Base-by-base conservation (phyloP, 2,329 filamentous ascomycete genomes). In the Fusarium sp. region DNA sequence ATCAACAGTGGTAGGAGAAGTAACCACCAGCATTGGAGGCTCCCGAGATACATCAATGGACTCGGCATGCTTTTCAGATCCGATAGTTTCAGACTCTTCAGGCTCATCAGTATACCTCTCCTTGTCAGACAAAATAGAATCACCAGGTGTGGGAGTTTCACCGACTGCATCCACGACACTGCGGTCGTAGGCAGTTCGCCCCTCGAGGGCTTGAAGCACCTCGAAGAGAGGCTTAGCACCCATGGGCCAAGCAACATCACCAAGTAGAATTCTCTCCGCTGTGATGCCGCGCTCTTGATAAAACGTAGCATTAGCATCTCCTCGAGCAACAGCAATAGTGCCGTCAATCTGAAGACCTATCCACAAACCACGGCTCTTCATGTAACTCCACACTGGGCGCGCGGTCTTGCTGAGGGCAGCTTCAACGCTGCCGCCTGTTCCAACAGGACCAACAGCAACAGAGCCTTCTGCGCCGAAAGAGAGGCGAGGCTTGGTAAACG, bases 341-440 rank as follows among this genome's bases (percentile, higher is more conserved):
- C 93, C 93, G 71, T 95, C 92, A n/a, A 94, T 84, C 69, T 93
- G 91, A 0, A 94, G 86, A 14, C 92, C 92, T 2, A 90, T 91
- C 77, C 94, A 95, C 60, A 95, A 86, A 2, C 93, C 93, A 32
- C 92, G 86, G 67, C 89, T 92, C 82, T 95, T 95, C 79, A 94
- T 87, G 76, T 96, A 96, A 30, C 90, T 93, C 85, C 91, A 95
- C 9, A 94, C 86, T 0, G 93, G 92, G 28, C 88, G 84, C 69
- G 66, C 75, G 0, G 75, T 76, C 67, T 73, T 74, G 47, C 72
- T 74, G 1, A 78, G 63, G 0, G 78, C 78, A 12, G 78, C 72
- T 40, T 81, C 79, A 18, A 93, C 80, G 4, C 90, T 82, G 10
- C 87, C 90, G 18, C 92, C 92, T 4, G 89, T 82, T 11, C 91